Evolutionary conservation across 495 filamentous ascomycete species (phyloP), one percentile per base, ranked within the genome.

Genomic region (Chaetomidium leptoderma): DNA sequence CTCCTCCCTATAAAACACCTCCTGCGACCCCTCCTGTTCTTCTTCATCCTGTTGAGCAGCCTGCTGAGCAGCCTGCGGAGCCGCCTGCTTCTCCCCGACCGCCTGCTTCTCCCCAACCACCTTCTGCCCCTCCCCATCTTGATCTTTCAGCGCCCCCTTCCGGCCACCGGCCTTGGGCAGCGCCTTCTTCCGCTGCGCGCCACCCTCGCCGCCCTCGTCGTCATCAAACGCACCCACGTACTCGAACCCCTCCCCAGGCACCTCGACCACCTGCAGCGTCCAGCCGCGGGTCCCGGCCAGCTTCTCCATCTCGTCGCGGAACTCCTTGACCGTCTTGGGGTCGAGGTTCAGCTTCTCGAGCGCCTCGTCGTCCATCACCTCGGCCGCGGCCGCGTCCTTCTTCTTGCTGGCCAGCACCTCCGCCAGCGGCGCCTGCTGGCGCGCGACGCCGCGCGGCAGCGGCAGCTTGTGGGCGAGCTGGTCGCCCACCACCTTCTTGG

Each of bases 311-410:
- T 87, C 75, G 57, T 83, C 77, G 63, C 76, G 79, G 56, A 91
- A 72, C 55, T 78, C 74, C 53, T 91, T 85, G 3, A 93, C 71
- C 54, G 81, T 76, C 52, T 86, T 78, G 8, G 82, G 80, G 58
- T 87, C 82, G n/a, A 96, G 72, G 21, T 86, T 81, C 58, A 88
- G 72, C 62, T 86, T 83, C 64, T 82, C 80, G 46, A 95, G 65
- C 35, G 87, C 83, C 37, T 87, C 81, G 37, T 81, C 78, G 9
- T 74, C 77, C 55, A 86, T 55, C 70, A 71, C 45, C 70, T 71
- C 21, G 71, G 76, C 35, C 60, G 66, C 24, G 70, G 36, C 23
- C 6, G 32, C 50, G 8, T 23, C 51, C n/a, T 53, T 57, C 39
- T 59, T 43, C 27, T 55, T 50, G 21, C 24, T 45, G 6, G 54